These are phyloP conservation scores for Funneliformis mosseae DNA, from an alignment of 192 early-diverging fungal species.

Conservation along the genomic window DNA sequence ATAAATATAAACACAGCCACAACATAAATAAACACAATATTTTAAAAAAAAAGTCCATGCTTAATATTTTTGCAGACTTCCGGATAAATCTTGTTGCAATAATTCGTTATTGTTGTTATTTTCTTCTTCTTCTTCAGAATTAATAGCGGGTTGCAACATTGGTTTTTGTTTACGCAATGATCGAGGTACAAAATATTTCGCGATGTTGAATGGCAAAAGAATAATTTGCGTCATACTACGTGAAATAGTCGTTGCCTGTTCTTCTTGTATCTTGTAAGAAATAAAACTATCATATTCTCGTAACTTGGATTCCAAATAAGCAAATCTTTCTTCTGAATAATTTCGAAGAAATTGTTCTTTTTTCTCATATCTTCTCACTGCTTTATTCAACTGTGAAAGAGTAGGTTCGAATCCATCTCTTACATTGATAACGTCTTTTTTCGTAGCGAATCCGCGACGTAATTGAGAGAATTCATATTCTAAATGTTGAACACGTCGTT, in stretches of 20 bases:
- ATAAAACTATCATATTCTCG: constrained; percentile 58
- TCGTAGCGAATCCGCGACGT: constrained; percentile 57
- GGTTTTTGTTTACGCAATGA: constrained; percentile 19
- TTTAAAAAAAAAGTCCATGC: not conserved
- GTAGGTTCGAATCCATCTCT: constrained; percentile 54
- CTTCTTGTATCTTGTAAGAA: constrained; percentile 54
- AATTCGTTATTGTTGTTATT: not conserved
- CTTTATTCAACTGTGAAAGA: constrained; percentile 54
- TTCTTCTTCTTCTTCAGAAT: constrained; percentile 22
- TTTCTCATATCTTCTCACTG: constrained; percentile 58
- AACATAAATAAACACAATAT: no score
- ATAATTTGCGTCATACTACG: constrained; percentile 40
- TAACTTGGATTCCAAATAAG: constrained; percentile 52
- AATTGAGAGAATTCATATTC: constrained; percentile 54
- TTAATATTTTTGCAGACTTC: constrained; percentile 24
- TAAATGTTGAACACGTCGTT: constrained; percentile 48
- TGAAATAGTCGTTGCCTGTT: constrained; percentile 44
- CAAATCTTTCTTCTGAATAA: constrained; percentile 57
- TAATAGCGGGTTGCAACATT: constrained; percentile 27
- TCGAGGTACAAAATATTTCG: constrained; percentile 45
- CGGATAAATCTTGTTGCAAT: constrained; percentile 6
- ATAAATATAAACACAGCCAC: no score
- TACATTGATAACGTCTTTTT: constrained; percentile 55
- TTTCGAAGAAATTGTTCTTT: constrained; percentile 53
- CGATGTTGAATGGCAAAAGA: constrained; percentile 57